A percentile compares a stretch with the other conserved stretches of the same genome.
These are phyloP conservation scores for Kondoa subrosea DNA, from an alignment of 768 basidiomycete genomes.

Conservation along the genomic window DNA sequence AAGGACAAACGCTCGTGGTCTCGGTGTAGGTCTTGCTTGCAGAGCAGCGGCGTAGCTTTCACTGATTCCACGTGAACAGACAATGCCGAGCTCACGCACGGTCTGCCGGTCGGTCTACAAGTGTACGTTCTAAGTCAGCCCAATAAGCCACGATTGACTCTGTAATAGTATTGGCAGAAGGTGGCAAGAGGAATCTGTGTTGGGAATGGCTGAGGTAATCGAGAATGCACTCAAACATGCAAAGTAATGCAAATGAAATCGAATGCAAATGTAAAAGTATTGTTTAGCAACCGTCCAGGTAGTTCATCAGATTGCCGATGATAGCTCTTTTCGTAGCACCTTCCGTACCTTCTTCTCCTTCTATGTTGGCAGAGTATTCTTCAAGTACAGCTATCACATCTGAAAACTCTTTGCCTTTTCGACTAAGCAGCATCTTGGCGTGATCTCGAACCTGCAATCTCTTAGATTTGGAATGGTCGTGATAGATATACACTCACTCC, in stretches of 20 bases:
- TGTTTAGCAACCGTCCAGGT: constrained; percentile 18
- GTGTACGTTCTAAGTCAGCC: no score
- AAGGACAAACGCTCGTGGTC: not conserved
- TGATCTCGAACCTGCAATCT: constrained; percentile 55
- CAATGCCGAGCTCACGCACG: not conserved
- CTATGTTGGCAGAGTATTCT: constrained; percentile 57
- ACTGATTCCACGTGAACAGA: not conserved
- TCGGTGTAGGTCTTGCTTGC: not conserved
- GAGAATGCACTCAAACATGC: not conserved
- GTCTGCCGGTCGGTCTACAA: constrained; percentile 1
- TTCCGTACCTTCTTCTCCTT: constrained; percentile 35
- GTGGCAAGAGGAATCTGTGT: not conserved
- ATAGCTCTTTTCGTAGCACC: constrained; percentile 28
- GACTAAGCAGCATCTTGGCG: constrained; percentile 52
- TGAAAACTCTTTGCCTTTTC: constrained; percentile 52
- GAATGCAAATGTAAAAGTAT: not conserved
- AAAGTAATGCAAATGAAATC: not conserved
- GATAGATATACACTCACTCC: constrained; percentile 46
- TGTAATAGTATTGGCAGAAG: not conserved
- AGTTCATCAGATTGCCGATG: constrained; percentile 22
- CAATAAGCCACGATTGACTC: no score
- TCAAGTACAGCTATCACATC: constrained; percentile 56
- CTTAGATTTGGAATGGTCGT: constrained; percentile 9
- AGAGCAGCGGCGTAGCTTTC: not conserved
- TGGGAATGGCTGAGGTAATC: not conserved